Evolutionary conservation across 345 rosid genomes (phyloP).

Genomic region (Corchorus capsularis): DNA sequence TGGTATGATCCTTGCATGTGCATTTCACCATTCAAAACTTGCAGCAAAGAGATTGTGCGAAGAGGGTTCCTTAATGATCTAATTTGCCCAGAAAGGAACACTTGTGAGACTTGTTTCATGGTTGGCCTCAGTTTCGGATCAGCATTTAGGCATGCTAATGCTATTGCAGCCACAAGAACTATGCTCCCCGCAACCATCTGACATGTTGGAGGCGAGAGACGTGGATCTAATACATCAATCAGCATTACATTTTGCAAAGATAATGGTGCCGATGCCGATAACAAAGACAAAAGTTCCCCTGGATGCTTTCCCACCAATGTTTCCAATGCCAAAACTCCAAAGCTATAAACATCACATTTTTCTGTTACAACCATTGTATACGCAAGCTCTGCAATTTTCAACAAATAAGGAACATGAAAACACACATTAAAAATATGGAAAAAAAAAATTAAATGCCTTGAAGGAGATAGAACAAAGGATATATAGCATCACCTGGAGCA

Average conservation of each 20-base stretch:
- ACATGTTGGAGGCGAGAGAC: conserved; percentile 5
- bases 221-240: conserved; percentile 20
- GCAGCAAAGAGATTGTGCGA: neutral
- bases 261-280: conserved; percentile 1
- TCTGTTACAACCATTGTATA: too few relatives aligned
- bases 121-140: conserved; percentile 22
- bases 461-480: too few relatives aligned
- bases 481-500: too few relatives aligned
- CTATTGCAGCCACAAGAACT: neutral
- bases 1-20: too few relatives aligned
- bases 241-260: conserved; percentile 12
- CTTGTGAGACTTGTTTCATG: conserved; percentile 11
- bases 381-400: too few relatives aligned
- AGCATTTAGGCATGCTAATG: conserved; percentile 10
- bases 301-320: too few relatives aligned
- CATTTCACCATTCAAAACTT: neutral
- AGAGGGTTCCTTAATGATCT: neutral
- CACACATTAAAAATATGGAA: too few relatives aligned
- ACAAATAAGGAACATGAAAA: too few relatives aligned
- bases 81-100: neutral
- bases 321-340: too few relatives aligned
- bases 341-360: too few relatives aligned
- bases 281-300: too few relatives aligned
- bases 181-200: neutral
- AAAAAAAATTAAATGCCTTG: too few relatives aligned